Base-by-base conservation (phyloP, 1,284 basidiomycete genomes). In the Leccinum solheimii region DNA sequence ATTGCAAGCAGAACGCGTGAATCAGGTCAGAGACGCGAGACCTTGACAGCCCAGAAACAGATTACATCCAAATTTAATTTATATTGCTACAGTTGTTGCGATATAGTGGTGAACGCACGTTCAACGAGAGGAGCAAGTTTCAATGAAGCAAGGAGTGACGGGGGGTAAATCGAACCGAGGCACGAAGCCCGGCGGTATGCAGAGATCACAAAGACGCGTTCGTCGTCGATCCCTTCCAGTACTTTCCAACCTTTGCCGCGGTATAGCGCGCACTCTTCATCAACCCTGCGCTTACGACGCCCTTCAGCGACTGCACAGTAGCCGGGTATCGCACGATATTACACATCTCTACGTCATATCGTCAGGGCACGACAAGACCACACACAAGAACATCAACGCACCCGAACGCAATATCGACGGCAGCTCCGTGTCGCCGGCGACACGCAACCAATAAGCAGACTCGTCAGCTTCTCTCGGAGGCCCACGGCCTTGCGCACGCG, bases 301-400 rank as follows among this genome's bases (percentile, higher is more conserved):
- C 95, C 77, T 97, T 98, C 66, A 92, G 68, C 7, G 90, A 85
- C 78, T 98, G 95, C 11, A 92, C 81, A 4, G 92, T 86, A 10
- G 95, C 93, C 5, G 95, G 93, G 62, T 86, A 82, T 63, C 87
- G 83, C 56, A 97, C 94, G 70, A 96, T 95, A 27, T 78, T 76
- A 45, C 80, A 76, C 79, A 94, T 86, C 76, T 93, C 92, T 93
- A 68, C 32, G 0, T 11, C 9, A 16, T 36, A 8, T 27, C 52
- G 52, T 56, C 43, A 61, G 27, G 3, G 14, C 27, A 51, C 1
- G 10, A 8, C 3, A 30, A 2, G 19, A 13, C 21, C 3, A 50
- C n/a, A 23, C 0, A 8, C 10, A 16, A 11, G 5, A 16, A 10
- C 26, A 50, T 5, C 0, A 21, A 69, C 84, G 62, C 64, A 91